Evolutionary conservation across 2,329 filamentous ascomycete species (phyloP).

Genomic region (Daldinia sp.): DNA sequence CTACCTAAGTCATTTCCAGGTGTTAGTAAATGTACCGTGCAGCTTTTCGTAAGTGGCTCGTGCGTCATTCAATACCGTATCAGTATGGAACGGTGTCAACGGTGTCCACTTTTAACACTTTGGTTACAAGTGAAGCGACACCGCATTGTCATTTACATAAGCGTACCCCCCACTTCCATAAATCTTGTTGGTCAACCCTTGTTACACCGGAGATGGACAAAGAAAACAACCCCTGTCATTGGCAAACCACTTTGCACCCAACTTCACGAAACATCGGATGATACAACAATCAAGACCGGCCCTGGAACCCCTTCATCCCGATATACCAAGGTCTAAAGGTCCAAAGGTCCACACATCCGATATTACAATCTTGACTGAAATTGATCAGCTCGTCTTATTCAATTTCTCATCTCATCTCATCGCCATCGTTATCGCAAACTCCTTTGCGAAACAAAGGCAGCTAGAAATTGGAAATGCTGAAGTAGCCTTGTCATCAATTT

Average conservation of each 20-base stretch:
- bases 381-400: neutral
- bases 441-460: slow-evolving; percentile 10
- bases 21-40: neutral
- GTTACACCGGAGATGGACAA: slow-evolving; percentile 2
- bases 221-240: slow-evolving; percentile 25
- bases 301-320: neutral
- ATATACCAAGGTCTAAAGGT: slow-evolving; percentile 1
- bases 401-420: neutral
- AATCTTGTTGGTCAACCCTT: slow-evolving; percentile 8
- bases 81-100: too few species aligned
- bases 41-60: slow-evolving; percentile 3
- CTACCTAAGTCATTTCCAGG: neutral
- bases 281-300: slow-evolving; percentile 4
- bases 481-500: slow-evolving; percentile 18
- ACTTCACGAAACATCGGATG: slow-evolving; percentile 17
- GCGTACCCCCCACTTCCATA: neutral
- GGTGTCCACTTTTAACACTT: too few species aligned
- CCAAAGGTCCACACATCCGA: slow-evolving; percentile 14
- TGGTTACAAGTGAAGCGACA: neutral
- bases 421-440: slow-evolving; percentile 10
- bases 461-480: slow-evolving; percentile 34
- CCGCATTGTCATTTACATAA: neutral
- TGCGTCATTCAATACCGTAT: slow-evolving; percentile 4
- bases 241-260: slow-evolving; percentile 4
- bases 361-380: slow-evolving; percentile 28